Evolutionary conservation across 495 filamentous ascomycete species (phyloP), one percentile per base, ranked within the genome.

Genomic region (Massariosphaeria phaeospora): DNA sequence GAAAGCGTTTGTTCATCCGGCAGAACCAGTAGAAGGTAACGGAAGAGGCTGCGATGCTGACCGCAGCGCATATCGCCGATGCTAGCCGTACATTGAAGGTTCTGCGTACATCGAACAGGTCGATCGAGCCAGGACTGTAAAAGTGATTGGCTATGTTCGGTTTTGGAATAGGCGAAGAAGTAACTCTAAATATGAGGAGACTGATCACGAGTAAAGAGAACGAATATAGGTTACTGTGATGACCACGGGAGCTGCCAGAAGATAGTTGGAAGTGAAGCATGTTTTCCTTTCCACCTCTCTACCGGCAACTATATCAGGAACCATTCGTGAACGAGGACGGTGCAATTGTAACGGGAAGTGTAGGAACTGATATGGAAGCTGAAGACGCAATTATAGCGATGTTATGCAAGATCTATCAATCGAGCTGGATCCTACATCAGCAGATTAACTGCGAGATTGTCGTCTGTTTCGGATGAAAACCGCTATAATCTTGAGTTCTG

Each of bases 1-100:
- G 78, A 67, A 88, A 90, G 39, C 72, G 79, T 63, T 82, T 77
- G 59, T 79, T 76, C 85, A 90, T 90, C 61, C 78, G 77, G 35
- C 78, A 69, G 68, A 90, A 87, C 83, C 84, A 88, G 67, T 84
- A 89, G 44, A 84, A 71, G 17, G 80, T 70, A 35, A 73, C 61
- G 5, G 81, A 51, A 0, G 74, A 73, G 12, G 75, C 68, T 8
- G 76, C 15, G 21, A 85, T 65, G 55, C 80, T 84, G 66, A 84
- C 57, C 18, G 75, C 65, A 20, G 77, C 69, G 11, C 61, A 64
- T 18, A 67, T 54, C 4, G 67, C 69, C 10, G 59, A 63, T 34
- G 68, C 38, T 17, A 66, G 48, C 27, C 61, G 64, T 8, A 68
- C 43, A 36, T 59, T 52, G 30, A 61, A 57, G 24, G 53, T 62